Evolutionary conservation across 352 stramenopile genomes (phyloP).

Genomic region (Phytophthora pseudosyringae): DNA sequence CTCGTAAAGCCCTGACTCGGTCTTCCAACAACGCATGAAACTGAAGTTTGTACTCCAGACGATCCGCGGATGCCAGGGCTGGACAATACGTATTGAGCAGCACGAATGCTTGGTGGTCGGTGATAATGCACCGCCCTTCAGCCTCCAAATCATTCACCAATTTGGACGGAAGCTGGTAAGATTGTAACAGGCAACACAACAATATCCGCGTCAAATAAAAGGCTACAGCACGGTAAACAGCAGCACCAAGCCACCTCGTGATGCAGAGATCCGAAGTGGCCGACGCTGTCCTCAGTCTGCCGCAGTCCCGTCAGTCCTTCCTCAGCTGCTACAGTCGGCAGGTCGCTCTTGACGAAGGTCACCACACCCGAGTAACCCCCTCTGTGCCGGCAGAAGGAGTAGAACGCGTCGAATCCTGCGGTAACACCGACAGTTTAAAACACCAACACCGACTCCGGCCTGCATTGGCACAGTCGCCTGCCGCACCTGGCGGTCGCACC

Average conservation of each 20-base stretch:
- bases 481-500: constrained; percentile 59
- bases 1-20: constrained; percentile 56
- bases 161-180: constrained; percentile 53
- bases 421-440: constrained; percentile 8
- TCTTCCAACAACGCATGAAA: constrained; percentile 81
- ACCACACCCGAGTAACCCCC: constrained; percentile 84
- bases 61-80: constrained; percentile 66
- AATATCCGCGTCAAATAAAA: not conserved
- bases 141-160: constrained; percentile 68
- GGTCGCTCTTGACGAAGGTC: constrained; percentile 63
- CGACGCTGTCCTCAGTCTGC: constrained; percentile 64
- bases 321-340: constrained; percentile 68
- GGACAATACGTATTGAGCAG: constrained; percentile 92
- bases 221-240: not conserved
- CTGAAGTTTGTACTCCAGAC: constrained; percentile 86
- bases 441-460: constrained; percentile 5
- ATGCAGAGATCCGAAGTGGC: constrained; percentile 55
- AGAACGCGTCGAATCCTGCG: constrained; percentile 82
- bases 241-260: constrained; percentile 39
- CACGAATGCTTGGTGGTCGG: constrained; percentile 88
- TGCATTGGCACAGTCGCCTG: not conserved
- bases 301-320: constrained; percentile 75
- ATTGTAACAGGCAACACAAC: not conserved
- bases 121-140: constrained; percentile 89
- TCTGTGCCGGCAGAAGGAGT: constrained; percentile 73